Evolutionary conservation across 345 rosid genomes (phyloP).

Genomic region (Eucalyptus pauciflora): DNA sequence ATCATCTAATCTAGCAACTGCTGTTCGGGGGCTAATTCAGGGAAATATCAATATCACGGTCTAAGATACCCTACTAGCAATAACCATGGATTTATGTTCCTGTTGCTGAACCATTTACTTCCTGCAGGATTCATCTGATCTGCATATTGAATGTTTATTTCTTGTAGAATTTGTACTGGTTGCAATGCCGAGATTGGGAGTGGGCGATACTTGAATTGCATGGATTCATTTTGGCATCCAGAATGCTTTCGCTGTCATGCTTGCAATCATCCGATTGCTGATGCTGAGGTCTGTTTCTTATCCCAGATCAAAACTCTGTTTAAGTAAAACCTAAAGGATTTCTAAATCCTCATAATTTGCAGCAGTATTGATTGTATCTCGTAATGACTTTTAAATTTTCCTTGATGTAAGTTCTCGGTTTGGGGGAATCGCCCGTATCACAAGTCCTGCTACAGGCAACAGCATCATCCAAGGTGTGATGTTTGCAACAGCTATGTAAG

Average conservation of each 20-base stretch:
- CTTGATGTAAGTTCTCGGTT: not conserved
- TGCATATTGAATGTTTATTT: not conserved
- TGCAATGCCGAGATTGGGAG: conserved; percentile 27
- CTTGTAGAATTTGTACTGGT: conserved; percentile 27
- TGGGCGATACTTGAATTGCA: conserved; percentile 28
- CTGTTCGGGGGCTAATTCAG: not conserved
- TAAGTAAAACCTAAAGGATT: not conserved
- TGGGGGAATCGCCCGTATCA: conserved; percentile 54
- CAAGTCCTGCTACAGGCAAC: conserved; percentile 80
- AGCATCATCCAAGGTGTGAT: conserved; percentile 82
- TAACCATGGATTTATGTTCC: not conserved
- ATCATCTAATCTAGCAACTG: not conserved
- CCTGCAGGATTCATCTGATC: not conserved
- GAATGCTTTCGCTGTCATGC: conserved; percentile 31
- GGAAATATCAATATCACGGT: not conserved
- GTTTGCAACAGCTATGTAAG: conserved; percentile 84
- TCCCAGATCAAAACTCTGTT: not conserved
- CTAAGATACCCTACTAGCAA: not conserved
- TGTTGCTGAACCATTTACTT: not conserved
- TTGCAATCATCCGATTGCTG: conserved; percentile 33
- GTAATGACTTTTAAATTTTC: not conserved
- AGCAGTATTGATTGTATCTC: not conserved
- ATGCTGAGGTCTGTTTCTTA: conserved; percentile 48
- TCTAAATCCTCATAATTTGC: not conserved
- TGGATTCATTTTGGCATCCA: conserved; percentile 39